phyloP scores from a whole-genome alignment of 805 yeast genomes.

The Metschnikowia colocasiae region DNA sequence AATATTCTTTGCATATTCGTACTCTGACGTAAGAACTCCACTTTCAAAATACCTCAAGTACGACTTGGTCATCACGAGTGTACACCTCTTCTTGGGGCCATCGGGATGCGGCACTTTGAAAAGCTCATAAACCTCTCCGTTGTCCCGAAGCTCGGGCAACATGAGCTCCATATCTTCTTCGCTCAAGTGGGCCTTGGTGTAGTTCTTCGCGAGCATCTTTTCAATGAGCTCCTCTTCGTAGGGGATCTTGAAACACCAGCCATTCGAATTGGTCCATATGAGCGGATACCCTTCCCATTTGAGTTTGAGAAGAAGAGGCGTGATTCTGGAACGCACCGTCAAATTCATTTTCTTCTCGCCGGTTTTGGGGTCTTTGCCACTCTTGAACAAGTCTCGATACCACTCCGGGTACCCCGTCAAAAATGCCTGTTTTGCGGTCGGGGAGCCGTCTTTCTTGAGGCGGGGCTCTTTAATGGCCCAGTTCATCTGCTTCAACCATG shows the following conservation, averaged over 20 bases:
- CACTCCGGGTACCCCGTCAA: constrained; percentile 92
- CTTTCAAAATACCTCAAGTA: constrained; percentile 70
- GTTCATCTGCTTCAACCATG: constrained; percentile 87
- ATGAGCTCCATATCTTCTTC: constrained; percentile 28
- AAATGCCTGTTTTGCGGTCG: constrained; percentile 65
- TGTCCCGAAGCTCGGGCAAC: constrained; percentile 23
- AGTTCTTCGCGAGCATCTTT: constrained; percentile 37
- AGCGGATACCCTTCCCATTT: constrained; percentile 86
- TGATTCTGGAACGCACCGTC: constrained; percentile 66
- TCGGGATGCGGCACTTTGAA: constrained; percentile 88
- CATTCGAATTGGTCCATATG: constrained; percentile 70
- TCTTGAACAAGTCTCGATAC: constrained; percentile 62
- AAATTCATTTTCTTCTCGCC: constrained; percentile 46
- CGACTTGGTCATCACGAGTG: constrained; percentile 72
- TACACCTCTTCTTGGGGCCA: constrained; percentile 71
- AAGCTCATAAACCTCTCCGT: constrained; percentile 26
- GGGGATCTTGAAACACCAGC: constrained; percentile 85
- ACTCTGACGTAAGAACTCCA: constrained; percentile 67
- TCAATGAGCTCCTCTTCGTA: constrained; percentile 27
- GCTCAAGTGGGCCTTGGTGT: constrained; percentile 27
- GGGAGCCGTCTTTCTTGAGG: constrained; percentile 63
- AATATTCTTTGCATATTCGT: constrained; percentile 70
- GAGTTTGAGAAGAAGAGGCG: constrained; percentile 72
- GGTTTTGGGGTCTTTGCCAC: constrained; percentile 27
- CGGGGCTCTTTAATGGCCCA: constrained; percentile 70